Evolutionary conservation across 257 asterid genomes (phyloP).

Genomic region (Przewalskia tangutica): DNA sequence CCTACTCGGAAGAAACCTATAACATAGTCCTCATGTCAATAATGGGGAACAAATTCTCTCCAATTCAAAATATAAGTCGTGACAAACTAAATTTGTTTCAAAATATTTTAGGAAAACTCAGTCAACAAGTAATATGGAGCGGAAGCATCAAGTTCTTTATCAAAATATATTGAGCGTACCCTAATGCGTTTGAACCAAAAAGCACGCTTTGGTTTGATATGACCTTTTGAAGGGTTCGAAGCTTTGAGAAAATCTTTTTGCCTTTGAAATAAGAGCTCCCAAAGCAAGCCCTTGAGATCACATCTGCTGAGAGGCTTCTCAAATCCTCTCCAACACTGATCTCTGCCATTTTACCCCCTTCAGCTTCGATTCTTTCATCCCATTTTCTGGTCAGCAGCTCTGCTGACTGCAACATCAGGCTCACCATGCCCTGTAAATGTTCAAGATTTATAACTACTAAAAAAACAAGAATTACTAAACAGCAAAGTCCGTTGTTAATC

Average conservation of each 20-base stretch:
- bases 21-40: neutral
- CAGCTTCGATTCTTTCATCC: constrained; percentile 36
- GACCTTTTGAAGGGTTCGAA: constrained; percentile 62
- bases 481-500: neutral
- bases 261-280: constrained; percentile 74
- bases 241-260: constrained; percentile 58
- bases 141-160: neutral
- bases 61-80: neutral
- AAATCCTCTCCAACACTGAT: constrained; percentile 56
- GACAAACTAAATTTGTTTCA: neutral
- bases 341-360: constrained; percentile 38
- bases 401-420: constrained; percentile 60
- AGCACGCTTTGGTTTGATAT: constrained; percentile 45
- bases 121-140: neutral
- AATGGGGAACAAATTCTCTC: neutral
- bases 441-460: neutral
- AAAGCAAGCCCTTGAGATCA: constrained; percentile 74
- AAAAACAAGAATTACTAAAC: neutral
- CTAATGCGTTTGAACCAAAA: constrained; percentile 38
- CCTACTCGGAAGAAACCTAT: constrained; percentile 33
- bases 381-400: constrained; percentile 38
- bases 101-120: too few relatives aligned
- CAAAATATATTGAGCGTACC: constrained; percentile 22
- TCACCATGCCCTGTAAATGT: constrained; percentile 52
- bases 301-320: constrained; percentile 72